Evolutionary conservation across 441 rosid species (phyloP), one percentile per base, ranked within the genome.

Genomic region (Aleurites moluccanus): DNA sequence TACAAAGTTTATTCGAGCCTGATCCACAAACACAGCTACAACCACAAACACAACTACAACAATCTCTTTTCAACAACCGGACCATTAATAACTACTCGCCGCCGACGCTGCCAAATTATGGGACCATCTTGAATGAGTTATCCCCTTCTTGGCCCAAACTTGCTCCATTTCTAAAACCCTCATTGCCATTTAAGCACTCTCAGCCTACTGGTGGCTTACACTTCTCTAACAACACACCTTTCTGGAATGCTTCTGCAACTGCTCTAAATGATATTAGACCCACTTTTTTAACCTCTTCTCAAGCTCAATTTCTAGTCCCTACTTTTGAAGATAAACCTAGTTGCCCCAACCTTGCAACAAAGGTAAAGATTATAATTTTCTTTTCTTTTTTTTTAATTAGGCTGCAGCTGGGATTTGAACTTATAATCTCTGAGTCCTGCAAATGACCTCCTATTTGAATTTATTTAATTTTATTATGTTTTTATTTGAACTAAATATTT

Each of bases 171-270:
- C 42, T 76, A 8, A 83, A 80, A 72, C 81, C 88, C 4, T 79
- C 87, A 1, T 72, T 78, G 70, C 70, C 70, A 30, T 79, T 38
- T 9, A 38, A 82, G 76, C 87, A 83, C 45, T 38, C 81, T 78
- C 87, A 83, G 53, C 74, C 75, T 49, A 76, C 72, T 0, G 60
- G 67, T 53, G 61, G 79, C 47, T 67, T 85, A 75, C 90, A 85
- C 67, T 87, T 90, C 77, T 79, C 88, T 71, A 84, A 85, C 87
- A 85, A 85, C 73, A 65, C 87, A 8, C 79, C 86, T 38, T 84
- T 79, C 27, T 87, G 89, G 90, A 84, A 86, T 69, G 69, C 92
- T 53, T 75, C 92, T n/a, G 52, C 87, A 15, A 42, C 80, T 15
- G 62, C 75, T 60, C 38, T 80, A 56, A 81, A 64, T 76, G 87